A percentile compares a stretch with the other conserved stretches of the same genome.
Evolutionary conservation across 192 early-diverging fungal species (phyloP).

Genomic region (Coemansia asiatica): DNA sequence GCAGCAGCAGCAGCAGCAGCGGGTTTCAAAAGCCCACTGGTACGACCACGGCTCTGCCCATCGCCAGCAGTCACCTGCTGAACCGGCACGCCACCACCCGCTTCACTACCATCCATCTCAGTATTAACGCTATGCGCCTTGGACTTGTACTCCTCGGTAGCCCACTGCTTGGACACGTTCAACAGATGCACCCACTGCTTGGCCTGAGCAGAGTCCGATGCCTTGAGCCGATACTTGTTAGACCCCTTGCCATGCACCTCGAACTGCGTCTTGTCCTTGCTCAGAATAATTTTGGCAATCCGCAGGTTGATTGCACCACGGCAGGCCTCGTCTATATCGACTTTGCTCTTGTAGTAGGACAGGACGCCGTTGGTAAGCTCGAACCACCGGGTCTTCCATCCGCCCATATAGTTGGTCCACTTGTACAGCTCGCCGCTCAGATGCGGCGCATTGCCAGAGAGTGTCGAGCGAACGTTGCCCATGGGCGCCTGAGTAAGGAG

Average conservation of each 20-base stretch:
- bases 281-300: constrained; percentile 66
- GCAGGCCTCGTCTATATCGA: constrained; percentile 73
- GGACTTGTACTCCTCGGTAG: constrained; percentile 41
- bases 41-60: constrained; percentile 20
- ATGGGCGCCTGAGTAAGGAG: constrained; percentile 58
- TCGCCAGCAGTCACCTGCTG: constrained; percentile 5
- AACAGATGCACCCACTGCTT: constrained; percentile 81
- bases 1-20: background rate
- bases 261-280: constrained; percentile 71
- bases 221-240: constrained; percentile 69
- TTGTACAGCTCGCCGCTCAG: constrained; percentile 63
- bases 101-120: constrained; percentile 8
- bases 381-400: constrained; percentile 80
- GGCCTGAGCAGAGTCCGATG: constrained; percentile 66
- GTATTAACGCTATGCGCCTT: constrained; percentile 8
- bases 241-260: constrained; percentile 78
- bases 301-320: constrained; percentile 78
- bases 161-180: constrained; percentile 75
- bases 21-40: constrained; percentile 34
- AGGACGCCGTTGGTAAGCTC: constrained; percentile 76
- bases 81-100: background rate
- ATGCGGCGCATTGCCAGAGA: constrained; percentile 61
- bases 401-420: constrained; percentile 84
- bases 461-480: constrained; percentile 54
- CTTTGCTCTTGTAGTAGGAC: constrained; percentile 81